Conservation (phyloP, 2,329 filamentous ascomycete species). For the Exophiala sp. region DNA sequence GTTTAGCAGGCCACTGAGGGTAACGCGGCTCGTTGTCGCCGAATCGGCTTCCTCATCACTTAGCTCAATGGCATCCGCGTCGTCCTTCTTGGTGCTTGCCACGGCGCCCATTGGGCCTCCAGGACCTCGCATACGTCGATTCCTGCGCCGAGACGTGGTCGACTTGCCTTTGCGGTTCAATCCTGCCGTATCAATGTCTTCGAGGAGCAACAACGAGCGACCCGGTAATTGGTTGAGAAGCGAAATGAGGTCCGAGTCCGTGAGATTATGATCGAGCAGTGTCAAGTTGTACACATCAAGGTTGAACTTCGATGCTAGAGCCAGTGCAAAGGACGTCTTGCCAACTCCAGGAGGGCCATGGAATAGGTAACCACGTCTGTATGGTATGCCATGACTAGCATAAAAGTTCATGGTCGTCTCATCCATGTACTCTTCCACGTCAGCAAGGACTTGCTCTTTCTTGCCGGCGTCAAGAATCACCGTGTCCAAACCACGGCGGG, state of each 20-base stretch:
- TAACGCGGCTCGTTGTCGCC: conserved; percentile 47
- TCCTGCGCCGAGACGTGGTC: conserved; percentile 1
- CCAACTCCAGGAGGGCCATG: conserved; percentile 73
- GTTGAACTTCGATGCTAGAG: conserved; percentile 63
- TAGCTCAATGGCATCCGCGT: conserved; percentile 4
- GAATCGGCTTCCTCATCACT: conserved; percentile 20
- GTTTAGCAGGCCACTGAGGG: conserved; percentile 75
- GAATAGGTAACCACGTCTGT: conserved; percentile 74
- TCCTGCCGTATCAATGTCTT: conserved; percentile 67
- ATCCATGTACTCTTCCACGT: conserved; percentile 28
- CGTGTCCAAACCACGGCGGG: conserved; percentile 24
- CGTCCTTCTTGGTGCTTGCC: not conserved
- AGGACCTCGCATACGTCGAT: not conserved
- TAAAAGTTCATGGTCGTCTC: conserved; percentile 30
- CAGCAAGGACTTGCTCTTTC: conserved; percentile 22
- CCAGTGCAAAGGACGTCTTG: conserved; percentile 67
- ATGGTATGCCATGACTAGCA: conserved; percentile 57
- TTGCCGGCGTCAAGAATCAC: conserved; percentile 25
- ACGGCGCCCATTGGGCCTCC: not conserved
- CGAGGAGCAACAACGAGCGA: conserved; percentile 64
- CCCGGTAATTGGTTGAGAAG: conserved; percentile 62
- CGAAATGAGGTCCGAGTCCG: conserved; percentile 59
- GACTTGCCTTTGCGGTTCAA: conserved; percentile 35
- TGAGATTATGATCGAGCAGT: conserved; percentile 58
- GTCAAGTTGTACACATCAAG: conserved; percentile 65